Evolutionary conservation across 1,139 yeast species (phyloP).

Genomic region (Magnusiomyces clavatus): DNA sequence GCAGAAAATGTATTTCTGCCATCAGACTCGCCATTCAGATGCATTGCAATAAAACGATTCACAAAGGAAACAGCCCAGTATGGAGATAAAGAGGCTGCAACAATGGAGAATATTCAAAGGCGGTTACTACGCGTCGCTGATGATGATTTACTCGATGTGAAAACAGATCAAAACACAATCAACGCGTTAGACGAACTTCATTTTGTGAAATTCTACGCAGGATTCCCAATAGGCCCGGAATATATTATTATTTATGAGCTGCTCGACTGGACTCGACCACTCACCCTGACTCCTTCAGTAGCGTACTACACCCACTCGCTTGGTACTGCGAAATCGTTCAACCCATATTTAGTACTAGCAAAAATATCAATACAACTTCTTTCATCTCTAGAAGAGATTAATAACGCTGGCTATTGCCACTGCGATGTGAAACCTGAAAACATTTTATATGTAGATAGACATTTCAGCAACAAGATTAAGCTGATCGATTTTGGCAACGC

Average conservation of each 20-base stretch:
- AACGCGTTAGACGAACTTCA: constrained; percentile 4
- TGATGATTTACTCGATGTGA: constrained; percentile 1
- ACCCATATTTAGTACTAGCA: constrained; percentile 16
- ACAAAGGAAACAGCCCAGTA: constrained; percentile 12
- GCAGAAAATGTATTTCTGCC: constrained; percentile 16
- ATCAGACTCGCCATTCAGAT: constrained; percentile 14
- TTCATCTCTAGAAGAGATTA: constrained; percentile 26
- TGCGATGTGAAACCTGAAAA: constrained; percentile 85
- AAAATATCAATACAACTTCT: constrained; percentile 22
- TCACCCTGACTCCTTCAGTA: constrained; percentile 9
- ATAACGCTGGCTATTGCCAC: constrained; percentile 53
- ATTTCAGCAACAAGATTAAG: constrained; percentile 16
- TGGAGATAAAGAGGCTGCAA: constrained; percentile 18
- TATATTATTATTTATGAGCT: constrained; percentile 17
- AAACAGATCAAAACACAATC: background rate
- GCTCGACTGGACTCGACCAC: constrained; percentile 16
- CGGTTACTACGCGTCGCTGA: background rate
- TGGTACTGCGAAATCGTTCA: background rate
- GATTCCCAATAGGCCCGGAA: constrained; percentile 16
- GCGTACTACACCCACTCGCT: background rate
- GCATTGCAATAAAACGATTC: constrained; percentile 19
- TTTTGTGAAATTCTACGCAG: constrained; percentile 14
- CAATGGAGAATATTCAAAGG: constrained; percentile 10
- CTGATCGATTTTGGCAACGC: constrained; percentile 25
- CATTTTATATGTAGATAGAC: constrained; percentile 36